These are phyloP conservation scores for Mycena rebaudengoi DNA, from an alignment of 768 basidiomycete species.

Conservation along the genomic window DNA sequence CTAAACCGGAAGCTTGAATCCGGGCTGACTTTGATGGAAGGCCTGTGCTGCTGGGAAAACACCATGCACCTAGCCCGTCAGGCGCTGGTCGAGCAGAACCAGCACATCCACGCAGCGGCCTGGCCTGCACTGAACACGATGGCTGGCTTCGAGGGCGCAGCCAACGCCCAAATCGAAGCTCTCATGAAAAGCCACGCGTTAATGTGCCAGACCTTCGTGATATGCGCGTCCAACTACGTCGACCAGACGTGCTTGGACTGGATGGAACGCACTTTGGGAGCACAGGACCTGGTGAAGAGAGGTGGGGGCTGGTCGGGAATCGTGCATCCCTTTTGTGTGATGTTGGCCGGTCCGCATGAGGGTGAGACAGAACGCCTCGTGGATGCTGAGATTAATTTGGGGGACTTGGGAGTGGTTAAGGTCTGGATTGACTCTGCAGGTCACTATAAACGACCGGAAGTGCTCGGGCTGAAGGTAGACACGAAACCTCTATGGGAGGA, in stretches of 20 bases:
- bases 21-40: neutral
- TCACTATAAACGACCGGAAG: slow-evolving; percentile 20
- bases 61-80: slow-evolving; percentile 22
- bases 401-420: slow-evolving; percentile 12
- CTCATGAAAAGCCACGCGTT: slow-evolving; percentile 21
- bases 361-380: slow-evolving; percentile 10
- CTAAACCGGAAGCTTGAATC: neutral
- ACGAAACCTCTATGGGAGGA: slow-evolving; percentile 9
- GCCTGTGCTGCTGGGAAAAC: slow-evolving; percentile 24
- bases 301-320: slow-evolving; percentile 20
- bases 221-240: slow-evolving; percentile 21
- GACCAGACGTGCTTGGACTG: slow-evolving; percentile 39
- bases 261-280: slow-evolving; percentile 42
- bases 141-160: slow-evolving; percentile 7
- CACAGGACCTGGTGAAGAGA: slow-evolving; percentile 45
- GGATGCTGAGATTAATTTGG: slow-evolving; percentile 17
- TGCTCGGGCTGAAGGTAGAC: slow-evolving; percentile 4
- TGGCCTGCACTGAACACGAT: slow-evolving; percentile 20
- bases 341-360: slow-evolving; percentile 19
- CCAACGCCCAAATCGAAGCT: slow-evolving; percentile 16
- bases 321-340: slow-evolving; percentile 13
- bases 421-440: slow-evolving; percentile 25
- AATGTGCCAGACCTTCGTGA: slow-evolving; percentile 24
- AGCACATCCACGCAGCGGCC: slow-evolving; percentile 23
- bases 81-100: slow-evolving; percentile 17